Base-by-base conservation (phyloP, 2,329 filamentous ascomycete genomes). In the Penicillium sumatraense region DNA sequence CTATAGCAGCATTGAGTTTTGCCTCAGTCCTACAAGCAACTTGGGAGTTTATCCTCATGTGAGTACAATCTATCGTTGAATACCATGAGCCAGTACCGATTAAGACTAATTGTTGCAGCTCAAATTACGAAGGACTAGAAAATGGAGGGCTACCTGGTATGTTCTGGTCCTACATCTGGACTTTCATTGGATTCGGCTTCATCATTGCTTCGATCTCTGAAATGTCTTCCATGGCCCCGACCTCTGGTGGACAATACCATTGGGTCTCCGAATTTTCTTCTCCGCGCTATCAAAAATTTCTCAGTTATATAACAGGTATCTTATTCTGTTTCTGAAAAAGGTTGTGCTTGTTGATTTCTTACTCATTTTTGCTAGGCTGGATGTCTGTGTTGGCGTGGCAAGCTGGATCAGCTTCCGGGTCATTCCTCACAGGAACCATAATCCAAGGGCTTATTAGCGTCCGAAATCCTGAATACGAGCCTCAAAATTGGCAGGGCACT, bases 121-220 rank as follows among this genome's bases (percentile, higher is more conserved):
- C 65, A 0, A 63, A 68, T 10, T 60, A 56, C 2, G 49, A 68
- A 24, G 68, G 67, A 1, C 52, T 70, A 7, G 51, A 60, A 16
- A 60, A 70, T 54, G 66, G 66, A 2, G 67, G 68, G 3, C 47
- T 63, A n/a, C 57, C 66, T 3, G 68, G 65, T 14, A 42, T 69
- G 55, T 64, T 68, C 35, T 69, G 67, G 66, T 64, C 69, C 0
- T 75, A 67, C 53, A 54, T 76, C 5, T 70, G 70, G 60, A 74
- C 87, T 26, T 75, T 88, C 16, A 85, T 93, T 6, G 87, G 89
- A 0, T 83, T 89, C 23, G 88, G 89, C 6, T 87, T 86, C 21
- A 80, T 93, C 16, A 68, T 75, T 26, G 60, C 62, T 14, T 74
- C 73, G 3, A 78, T 93, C 66, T 83, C 89, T 0, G 91, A 96